phyloP scores from a whole-genome alignment of 2,329 filamentous ascomycete species.

The Blastomyces gilchristii region DNA sequence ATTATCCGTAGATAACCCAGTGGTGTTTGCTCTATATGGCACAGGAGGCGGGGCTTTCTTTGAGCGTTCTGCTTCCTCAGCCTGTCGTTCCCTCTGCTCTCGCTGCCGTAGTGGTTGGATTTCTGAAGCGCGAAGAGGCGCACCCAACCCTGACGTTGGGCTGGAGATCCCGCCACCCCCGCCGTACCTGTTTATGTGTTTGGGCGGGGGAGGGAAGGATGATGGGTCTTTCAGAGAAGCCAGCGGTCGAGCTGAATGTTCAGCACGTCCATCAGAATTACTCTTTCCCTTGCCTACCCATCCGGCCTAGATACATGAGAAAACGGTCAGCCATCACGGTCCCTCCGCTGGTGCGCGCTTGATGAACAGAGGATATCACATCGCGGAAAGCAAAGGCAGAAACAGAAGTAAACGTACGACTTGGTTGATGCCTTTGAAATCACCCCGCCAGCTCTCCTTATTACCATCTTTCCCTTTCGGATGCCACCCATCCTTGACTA shows the following conservation, averaged over 20 bases:
- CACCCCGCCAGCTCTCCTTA: constrained; percentile 45
- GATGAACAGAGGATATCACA: background rate
- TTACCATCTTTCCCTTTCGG: constrained; percentile 44
- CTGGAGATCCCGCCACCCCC: constrained; percentile 37
- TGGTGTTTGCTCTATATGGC: constrained; percentile 61
- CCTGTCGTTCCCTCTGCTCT: constrained; percentile 24
- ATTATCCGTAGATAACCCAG: constrained; percentile 57
- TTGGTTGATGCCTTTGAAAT: constrained; percentile 49
- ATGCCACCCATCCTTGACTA: constrained; percentile 46
- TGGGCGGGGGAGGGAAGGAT: constrained; percentile 72
- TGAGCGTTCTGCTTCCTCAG: constrained; percentile 22
- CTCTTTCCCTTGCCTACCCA: constrained; percentile 49
- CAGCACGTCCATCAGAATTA: constrained; percentile 30
- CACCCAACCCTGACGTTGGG: constrained; percentile 35
- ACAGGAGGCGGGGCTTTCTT: constrained; percentile 44
- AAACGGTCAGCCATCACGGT: background rate
- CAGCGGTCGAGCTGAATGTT: constrained; percentile 54
- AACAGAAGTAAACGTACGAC: constrained; percentile 34
- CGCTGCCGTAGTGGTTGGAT: constrained; percentile 23
- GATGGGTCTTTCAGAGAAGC: constrained; percentile 63
- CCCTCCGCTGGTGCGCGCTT: background rate
- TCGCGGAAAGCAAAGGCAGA: background rate
- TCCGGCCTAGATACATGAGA: constrained; percentile 38
- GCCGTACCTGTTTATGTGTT: constrained; percentile 45
- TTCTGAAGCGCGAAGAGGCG: constrained; percentile 33